Conservation (phyloP, 345 rosid species). For the Camelina laxa region DNA sequence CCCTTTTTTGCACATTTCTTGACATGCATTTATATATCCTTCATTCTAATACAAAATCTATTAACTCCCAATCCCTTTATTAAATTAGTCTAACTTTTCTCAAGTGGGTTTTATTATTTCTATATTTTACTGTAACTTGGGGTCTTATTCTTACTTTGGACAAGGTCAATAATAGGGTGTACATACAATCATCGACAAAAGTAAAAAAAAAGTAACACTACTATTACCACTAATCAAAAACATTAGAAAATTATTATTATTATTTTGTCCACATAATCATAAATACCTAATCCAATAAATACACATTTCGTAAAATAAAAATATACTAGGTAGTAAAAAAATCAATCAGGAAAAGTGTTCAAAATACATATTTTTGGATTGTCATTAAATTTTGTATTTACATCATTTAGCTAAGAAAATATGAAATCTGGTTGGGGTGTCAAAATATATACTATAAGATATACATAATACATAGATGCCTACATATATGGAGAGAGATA, state of each 20-base stretch:
- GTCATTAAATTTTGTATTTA: background rate
- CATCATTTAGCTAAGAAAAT: background rate
- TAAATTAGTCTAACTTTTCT: background rate
- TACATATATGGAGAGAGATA: constrained; percentile 21
- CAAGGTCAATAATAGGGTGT: constrained; percentile 6
- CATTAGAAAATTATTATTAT: background rate
- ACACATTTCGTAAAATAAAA: background rate
- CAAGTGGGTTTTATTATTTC: background rate
- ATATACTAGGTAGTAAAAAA: background rate
- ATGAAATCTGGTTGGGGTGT: background rate
- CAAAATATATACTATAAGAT: constrained; percentile 9
- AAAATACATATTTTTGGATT: background rate
- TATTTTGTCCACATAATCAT: background rate
- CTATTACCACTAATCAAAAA: constrained; percentile 11
- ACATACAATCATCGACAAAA: background rate
- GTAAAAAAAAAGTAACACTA: background rate
- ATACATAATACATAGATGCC: constrained; percentile 5
- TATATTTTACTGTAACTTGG: constrained; percentile 15
- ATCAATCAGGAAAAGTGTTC: background rate
- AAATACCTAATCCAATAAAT: background rate
- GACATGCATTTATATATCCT: constrained; percentile 8
- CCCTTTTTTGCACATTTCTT: constrained; percentile 26
- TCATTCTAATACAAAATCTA: constrained; percentile 3
- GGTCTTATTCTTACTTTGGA: constrained; percentile 11
- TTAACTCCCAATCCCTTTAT: constrained; percentile 1